Conservation (phyloP, 1,284 basidiomycete species). For the Moesziomyces sp. region DNA sequence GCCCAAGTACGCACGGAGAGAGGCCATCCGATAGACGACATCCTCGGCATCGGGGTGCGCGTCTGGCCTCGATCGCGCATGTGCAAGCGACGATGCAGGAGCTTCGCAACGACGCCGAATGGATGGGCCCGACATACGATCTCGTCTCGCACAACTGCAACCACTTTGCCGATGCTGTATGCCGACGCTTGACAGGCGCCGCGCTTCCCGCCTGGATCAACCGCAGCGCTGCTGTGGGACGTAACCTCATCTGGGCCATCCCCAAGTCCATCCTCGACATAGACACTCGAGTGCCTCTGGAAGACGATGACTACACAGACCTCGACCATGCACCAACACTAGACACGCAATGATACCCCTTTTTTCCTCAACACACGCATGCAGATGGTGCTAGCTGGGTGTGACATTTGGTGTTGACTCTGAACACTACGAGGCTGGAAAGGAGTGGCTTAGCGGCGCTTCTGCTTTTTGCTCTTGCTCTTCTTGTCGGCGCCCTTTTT, state of each 20-base stretch:
- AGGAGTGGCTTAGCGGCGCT: constrained; percentile 13
- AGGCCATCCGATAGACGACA: not conserved
- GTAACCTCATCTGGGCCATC: constrained; percentile 9
- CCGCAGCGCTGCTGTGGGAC: constrained; percentile 17
- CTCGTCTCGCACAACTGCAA: constrained; percentile 60
- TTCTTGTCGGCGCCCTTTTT: constrained; percentile 35
- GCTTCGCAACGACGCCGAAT: constrained; percentile 18
- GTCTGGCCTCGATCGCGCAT: constrained; percentile 1
- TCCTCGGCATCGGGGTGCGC: constrained; percentile 16
- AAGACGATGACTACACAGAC: constrained; percentile 3
- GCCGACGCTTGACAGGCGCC: constrained; percentile 50
- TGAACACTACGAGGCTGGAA: not conserved
- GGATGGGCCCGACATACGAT: constrained; percentile 26
- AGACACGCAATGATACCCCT: too few species aligned
- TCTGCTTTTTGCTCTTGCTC: constrained; percentile 33
- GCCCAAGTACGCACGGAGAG: too few species aligned
- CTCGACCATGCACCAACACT: not conserved
- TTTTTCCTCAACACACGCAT: too few species aligned
- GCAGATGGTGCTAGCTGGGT: too few species aligned
- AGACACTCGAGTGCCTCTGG: constrained; percentile 9
- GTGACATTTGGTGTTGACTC: not conserved
- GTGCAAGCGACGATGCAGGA: constrained; percentile 6
- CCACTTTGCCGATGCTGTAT: constrained; percentile 59
- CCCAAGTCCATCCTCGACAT: constrained; percentile 18
- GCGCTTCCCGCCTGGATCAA: constrained; percentile 58